phyloP scores from a whole-genome alignment of 345 rosid species.

The Dovyalis caffra region DNA sequence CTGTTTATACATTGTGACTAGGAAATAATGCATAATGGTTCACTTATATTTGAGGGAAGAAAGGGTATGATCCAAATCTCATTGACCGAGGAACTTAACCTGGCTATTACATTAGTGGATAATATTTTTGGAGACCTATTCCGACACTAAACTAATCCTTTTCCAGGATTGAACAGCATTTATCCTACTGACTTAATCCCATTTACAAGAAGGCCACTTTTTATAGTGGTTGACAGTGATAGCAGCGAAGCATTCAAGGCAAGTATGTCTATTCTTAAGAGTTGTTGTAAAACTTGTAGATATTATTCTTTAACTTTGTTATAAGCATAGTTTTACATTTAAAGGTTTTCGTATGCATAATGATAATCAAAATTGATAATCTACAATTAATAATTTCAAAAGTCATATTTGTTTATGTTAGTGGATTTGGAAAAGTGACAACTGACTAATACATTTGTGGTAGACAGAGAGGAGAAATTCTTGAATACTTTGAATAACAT shows the following conservation, averaged over 20 bases:
- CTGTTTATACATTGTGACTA: neutral
- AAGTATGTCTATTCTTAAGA: slow-evolving; percentile 23
- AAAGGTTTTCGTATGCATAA: neutral
- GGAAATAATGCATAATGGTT: neutral
- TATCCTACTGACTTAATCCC: slow-evolving; percentile 87
- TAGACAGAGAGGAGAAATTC: neutral
- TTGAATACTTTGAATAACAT: slow-evolving; percentile 2
- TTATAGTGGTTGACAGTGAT: slow-evolving; percentile 80
- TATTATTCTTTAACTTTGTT: slow-evolving; percentile 1
- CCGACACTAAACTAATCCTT: slow-evolving; percentile 18
- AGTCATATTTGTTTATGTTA: neutral
- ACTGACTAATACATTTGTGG: neutral
- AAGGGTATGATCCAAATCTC: neutral
- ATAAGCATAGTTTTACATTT: slow-evolving; percentile 4
- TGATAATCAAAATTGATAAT: neutral
- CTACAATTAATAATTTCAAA: neutral
- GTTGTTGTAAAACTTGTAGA: too few species aligned
- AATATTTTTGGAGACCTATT: neutral
- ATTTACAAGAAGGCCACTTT: slow-evolving; percentile 85
- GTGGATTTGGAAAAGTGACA: neutral
- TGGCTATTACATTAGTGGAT: neutral
- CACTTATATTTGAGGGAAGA: neutral
- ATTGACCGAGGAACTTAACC: neutral
- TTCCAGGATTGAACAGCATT: slow-evolving; percentile 73
- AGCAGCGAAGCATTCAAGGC: slow-evolving; percentile 69